Evolutionary conservation across 169 alveolate species (phyloP), one percentile per base, ranked within the genome.

Genomic region (Neospora caninum): DNA sequence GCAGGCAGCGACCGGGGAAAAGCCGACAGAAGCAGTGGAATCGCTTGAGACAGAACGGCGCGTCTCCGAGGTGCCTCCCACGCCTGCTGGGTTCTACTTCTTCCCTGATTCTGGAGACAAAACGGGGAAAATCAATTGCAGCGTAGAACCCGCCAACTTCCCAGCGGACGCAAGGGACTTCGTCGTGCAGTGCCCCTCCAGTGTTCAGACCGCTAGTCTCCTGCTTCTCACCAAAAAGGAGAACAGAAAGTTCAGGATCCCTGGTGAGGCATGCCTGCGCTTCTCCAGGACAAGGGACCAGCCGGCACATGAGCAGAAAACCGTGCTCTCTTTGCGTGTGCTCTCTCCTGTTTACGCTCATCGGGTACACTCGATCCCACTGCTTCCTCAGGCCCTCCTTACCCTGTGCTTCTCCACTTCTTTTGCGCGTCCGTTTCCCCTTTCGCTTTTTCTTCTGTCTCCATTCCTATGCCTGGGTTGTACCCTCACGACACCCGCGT

Each of bases 161-260:
- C 86, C 86, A 0, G 86, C 45, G 22, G 27, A 78, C 86, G 86
- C 86, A 9, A 78, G 27, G 42, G 45, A 78, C 86, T 78, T 78
- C 45, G 86, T 78, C 42, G 86, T 78, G 9, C 86, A 78, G 86
- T 78, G 86, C 86, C 86, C 86, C 86, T 20, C 86, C 86, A 38
- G 45, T 78, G 86, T 78, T 20, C 45, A n/a, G 31, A 78, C 39
- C 10, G 86, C 86, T 2, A n/a, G 9, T 13, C 39, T 78, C 31
- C 86, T 78, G 27, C 86, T 78, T 29, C 86, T 78, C 49, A 78
- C 86, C 13, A 78, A 22, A 38, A 78, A 78, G 49, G 31, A n/a
- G 22, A 78, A 38, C 7, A n/a, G 86, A 78, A 78, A 13, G 13
- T 78, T 78, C 45, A 2, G 43, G 45, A 18, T n/a, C 29, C 7